Evolutionary conservation across 495 filamentous ascomycete genomes (phyloP).

Genomic region (Penicillium goetzii): DNA sequence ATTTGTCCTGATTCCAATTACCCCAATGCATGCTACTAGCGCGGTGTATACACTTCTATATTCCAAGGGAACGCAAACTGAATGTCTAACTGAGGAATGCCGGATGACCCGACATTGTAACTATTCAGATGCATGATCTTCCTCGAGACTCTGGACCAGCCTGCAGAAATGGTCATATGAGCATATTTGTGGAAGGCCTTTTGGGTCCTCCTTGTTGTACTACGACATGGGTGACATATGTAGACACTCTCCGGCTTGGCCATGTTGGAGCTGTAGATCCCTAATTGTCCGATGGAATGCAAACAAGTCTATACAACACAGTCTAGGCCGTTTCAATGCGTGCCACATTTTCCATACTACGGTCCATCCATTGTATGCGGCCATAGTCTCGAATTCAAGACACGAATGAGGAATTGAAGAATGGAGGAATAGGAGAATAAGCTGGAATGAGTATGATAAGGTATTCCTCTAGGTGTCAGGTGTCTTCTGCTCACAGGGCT

Average conservation of each 20-base stretch:
- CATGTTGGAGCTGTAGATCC: neutral
- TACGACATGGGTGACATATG: neutral
- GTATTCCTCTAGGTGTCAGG: too few relatives aligned
- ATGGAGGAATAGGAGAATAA: too few relatives aligned
- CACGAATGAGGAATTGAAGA: too few relatives aligned
- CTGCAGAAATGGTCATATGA: neutral
- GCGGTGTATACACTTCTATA: conserved; percentile 16
- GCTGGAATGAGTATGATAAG: too few relatives aligned
- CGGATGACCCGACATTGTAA: neutral
- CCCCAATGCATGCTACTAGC: conserved; percentile 19
- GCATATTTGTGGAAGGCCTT: neutral
- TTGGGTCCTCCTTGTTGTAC: neutral
- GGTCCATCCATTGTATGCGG: too few relatives aligned
- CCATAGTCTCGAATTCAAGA: too few relatives aligned
- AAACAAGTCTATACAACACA: too few relatives aligned
- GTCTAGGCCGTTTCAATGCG: too few relatives aligned
- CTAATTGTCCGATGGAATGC: too few relatives aligned
- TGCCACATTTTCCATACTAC: too few relatives aligned
- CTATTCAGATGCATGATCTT: neutral
- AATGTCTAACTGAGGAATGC: neutral
- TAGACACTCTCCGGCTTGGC: neutral
- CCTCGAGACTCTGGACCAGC: neutral
- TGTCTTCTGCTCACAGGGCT: neutral
- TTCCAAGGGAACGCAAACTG: neutral
- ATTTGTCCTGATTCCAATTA: neutral